Evolutionary conservation across 2,329 filamentous ascomycete genomes (phyloP).

Genomic region (Pleurostoma richardsiae): DNA sequence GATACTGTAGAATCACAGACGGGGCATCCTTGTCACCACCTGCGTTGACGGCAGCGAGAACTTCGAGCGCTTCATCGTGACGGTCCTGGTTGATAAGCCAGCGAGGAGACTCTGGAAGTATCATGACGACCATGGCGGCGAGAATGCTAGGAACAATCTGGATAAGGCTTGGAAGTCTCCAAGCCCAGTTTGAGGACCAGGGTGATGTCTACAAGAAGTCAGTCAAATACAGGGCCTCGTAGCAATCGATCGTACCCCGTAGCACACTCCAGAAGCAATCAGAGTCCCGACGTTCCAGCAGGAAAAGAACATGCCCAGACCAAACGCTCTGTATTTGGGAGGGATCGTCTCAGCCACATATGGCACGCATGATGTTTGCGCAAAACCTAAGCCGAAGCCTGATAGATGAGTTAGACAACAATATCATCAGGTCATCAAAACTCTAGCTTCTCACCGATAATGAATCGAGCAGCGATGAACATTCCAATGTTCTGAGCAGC

Average conservation of each 20-base stretch:
- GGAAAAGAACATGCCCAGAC: background rate
- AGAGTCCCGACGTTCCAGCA: slow-evolving; percentile 12
- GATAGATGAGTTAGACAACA: too few relatives aligned
- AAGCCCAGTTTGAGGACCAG: slow-evolving; percentile 36
- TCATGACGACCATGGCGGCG: slow-evolving; percentile 23
- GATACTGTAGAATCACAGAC: slow-evolving; percentile 17
- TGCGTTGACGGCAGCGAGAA: slow-evolving; percentile 37
- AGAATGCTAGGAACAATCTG: slow-evolving; percentile 25
- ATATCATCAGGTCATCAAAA: too few relatives aligned
- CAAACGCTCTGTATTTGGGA: slow-evolving; percentile 34
- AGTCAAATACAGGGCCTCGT: background rate
- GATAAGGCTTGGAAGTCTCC: slow-evolving; percentile 32
- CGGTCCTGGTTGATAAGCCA: slow-evolving; percentile 37
- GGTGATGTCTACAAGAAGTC: slow-evolving; percentile 17
- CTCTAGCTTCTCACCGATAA: slow-evolving; percentile 23
- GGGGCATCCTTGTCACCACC: slow-evolving; percentile 33
- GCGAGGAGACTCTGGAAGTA: slow-evolving; percentile 39
- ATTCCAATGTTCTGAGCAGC: slow-evolving; percentile 44
- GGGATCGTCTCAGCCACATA: slow-evolving; percentile 45
- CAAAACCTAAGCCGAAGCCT: slow-evolving; percentile 41
- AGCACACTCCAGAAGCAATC: slow-evolving; percentile 14
- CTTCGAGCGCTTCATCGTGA: slow-evolving; percentile 31
- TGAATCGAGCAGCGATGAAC: slow-evolving; percentile 40
- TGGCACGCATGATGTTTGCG: slow-evolving; percentile 32
- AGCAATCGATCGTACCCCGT: slow-evolving; percentile 12